Conservation (phyloP, 164 flowering plant genomes). For the Houttuynia cordata region DNA sequence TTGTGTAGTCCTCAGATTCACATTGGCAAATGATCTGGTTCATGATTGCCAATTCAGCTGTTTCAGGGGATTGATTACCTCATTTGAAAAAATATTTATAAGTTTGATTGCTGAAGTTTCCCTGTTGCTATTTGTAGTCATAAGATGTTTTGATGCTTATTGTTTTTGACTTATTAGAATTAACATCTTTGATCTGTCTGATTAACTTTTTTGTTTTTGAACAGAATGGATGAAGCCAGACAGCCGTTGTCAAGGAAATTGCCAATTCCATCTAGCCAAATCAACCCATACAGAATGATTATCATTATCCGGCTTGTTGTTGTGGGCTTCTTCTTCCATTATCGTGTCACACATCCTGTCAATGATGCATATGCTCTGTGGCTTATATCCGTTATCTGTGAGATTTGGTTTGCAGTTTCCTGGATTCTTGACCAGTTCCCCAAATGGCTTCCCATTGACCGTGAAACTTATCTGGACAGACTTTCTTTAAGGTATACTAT, state of each 20-base stretch:
- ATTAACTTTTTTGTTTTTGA: conserved; percentile 2
- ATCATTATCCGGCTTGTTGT: conserved; percentile 51
- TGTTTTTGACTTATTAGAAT: no score
- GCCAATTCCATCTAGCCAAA: conserved; percentile 48
- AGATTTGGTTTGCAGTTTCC: conserved; percentile 56
- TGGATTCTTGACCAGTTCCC: conserved; percentile 74
- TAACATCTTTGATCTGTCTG: no score
- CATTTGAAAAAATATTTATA: no score
- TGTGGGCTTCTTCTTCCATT: conserved; percentile 55
- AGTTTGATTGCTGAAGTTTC: not conserved
- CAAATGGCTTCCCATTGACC: conserved; percentile 51
- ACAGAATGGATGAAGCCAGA: conserved; percentile 62
- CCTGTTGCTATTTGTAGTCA: not conserved
- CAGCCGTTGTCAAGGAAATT: conserved; percentile 57
- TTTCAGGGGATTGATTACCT: not conserved
- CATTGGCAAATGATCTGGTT: not conserved
- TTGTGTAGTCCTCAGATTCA: no score
- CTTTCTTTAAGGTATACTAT: conserved; percentile 39
- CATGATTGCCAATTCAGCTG: not conserved
- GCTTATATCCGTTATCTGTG: conserved; percentile 59
- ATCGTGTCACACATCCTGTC: conserved; percentile 47
- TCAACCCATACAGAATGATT: conserved; percentile 57
- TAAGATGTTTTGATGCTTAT: not conserved
- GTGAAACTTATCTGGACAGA: conserved; percentile 61
- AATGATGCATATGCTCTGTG: conserved; percentile 47